These are phyloP conservation scores for Dicorynia guianensis DNA, from an alignment of 306 rosid species.

Conservation along the genomic window DNA sequence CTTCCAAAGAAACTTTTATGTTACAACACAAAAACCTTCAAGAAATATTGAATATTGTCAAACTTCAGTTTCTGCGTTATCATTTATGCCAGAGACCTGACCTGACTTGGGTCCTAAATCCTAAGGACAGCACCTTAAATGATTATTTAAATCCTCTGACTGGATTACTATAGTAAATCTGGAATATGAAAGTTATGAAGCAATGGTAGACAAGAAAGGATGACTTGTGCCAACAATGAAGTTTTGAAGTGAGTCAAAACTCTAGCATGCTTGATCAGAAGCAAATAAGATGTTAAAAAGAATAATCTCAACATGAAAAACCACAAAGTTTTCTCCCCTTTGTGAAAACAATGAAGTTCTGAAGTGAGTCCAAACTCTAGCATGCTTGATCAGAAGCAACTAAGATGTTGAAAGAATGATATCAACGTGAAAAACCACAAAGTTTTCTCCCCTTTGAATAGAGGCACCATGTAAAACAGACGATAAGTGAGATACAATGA, in stretches of 20 bases:
- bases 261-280: slow-evolving; percentile 17
- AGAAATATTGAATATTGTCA: slow-evolving; percentile 7
- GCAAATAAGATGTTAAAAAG: slow-evolving; percentile 17
- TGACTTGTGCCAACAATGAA: slow-evolving; percentile 8
- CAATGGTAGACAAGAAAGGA: slow-evolving; percentile 9
- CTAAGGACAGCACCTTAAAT: not conserved
- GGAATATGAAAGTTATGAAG: not conserved
- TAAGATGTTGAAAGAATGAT: slow-evolving; percentile 27
- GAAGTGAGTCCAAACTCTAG: slow-evolving; percentile 9
- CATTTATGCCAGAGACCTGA: not conserved
- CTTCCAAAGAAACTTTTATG: slow-evolving; percentile 13
- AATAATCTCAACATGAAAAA: slow-evolving; percentile 12
- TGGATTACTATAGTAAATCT: not conserved
- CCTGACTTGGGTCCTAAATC: not conserved
- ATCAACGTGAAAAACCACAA: not conserved
- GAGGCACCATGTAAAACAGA: not conserved
- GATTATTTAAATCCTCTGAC: not conserved
- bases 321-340: not conserved
- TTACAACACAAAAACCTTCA: not conserved
- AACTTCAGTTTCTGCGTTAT: slow-evolving; percentile 10
- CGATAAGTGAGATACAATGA: slow-evolving; percentile 14
- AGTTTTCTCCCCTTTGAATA: not conserved
- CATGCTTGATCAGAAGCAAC: slow-evolving; percentile 18
- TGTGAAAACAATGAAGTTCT: slow-evolving; percentile 24
- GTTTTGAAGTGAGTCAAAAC: slow-evolving; percentile 12